Evolutionary conservation across 2,329 filamentous ascomycete genomes (phyloP), one percentile per base, ranked within the genome.

Genomic region (Colletotrichum sansevieriae): DNA sequence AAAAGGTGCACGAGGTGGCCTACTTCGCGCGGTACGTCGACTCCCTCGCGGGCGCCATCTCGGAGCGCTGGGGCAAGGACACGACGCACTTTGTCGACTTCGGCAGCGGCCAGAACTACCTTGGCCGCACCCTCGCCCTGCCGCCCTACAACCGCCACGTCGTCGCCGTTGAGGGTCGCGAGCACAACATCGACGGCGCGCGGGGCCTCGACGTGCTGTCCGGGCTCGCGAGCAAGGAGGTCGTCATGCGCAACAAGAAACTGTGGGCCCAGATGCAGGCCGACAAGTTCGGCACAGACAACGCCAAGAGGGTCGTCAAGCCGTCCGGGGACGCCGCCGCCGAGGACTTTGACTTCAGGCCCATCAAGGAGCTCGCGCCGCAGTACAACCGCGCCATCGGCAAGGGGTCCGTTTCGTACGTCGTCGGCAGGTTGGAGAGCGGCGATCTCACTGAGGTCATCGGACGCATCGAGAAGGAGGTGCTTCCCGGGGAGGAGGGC

Each of bases 101-200:
- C 79, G 96, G 96, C 33, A 97, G 94, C 61, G 96, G 96, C 0
- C 95, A 98, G 78, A 98, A 98, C 76, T 99, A 99, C 76, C 89
- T 99, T 3, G 95, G 96, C 1, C 88, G 96, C 52, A 92, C 93
- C 1, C 84, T 99, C 66, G 95, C 95, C 13, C 94, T 91, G 70
- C 85, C 90, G 62, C 94, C 95, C 0, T 97, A 97, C 81, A 93
- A 95, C 75, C 90, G 91, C 74, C 89, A 94, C 72, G 92, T 98
- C 49, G 90, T 98, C 63, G 96, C 95, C 1, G 94, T 99, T 39
- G 96, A 99, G 80, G 92, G 94, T 67, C 90, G 91, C 71, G 90
- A 93, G 74, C 89, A 92, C 74, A 98, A 98, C 75, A 97, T 98
- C 70, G 88, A 88, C 22, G 94, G 94, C 9, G 95, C 96, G 4